Evolutionary conservation across 2,329 filamentous ascomycete genomes (phyloP), one percentile per base, ranked within the genome.

Genomic region (Pseudogymnoascus sp.): DNA sequence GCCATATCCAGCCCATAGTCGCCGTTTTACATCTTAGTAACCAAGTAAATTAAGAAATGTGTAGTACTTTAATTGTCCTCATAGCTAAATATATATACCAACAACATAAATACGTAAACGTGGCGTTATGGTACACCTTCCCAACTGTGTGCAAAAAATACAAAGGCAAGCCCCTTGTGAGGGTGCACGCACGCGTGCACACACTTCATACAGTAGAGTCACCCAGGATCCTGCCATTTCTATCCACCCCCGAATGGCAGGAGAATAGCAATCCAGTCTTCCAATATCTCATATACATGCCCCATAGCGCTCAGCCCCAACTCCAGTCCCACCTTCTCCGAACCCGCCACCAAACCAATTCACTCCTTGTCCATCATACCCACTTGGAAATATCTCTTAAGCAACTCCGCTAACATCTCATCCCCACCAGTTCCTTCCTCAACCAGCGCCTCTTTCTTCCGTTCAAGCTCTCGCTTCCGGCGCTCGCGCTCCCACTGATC

Each of bases 361-460:
- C 47, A 53, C 8, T 35, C 50, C 1, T 56, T 56, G 16, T 61
- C 59, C 33, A 61, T 40, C 59, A 61, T 61, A 26, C 38, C 38
- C 33, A 61, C 59, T 4, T 38, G 35, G 21, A 61, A 40, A 61
- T 61, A 61, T 6, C 33, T 38, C 59, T 61, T 42, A 61, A 61
- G 33, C 19, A 61, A 35, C 59, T 61, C 59, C 11, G 59, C 59
- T 19, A 61, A 40, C 59, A 38, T 61, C 21, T 42, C n/a, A 13
- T 61, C 59, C 6, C 59, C 59, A 14, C 59, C 59, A 26, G 59
- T 61, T 13, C 35, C 59, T 35, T 61, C 35, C 1, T 38, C 38
- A 61, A 61, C 38, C 31, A 61, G 59, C 19, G 33, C 59, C 59
- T 61, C 59, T 40, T 61, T 61, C 35, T 61, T 61, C 8, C 59